Percentiles rank a stretch among this genome's conserved stretches.
These are phyloP conservation scores for Microsporum canis DNA, from an alignment of 2,329 filamentous ascomycete genomes.

Conservation along the genomic window DNA sequence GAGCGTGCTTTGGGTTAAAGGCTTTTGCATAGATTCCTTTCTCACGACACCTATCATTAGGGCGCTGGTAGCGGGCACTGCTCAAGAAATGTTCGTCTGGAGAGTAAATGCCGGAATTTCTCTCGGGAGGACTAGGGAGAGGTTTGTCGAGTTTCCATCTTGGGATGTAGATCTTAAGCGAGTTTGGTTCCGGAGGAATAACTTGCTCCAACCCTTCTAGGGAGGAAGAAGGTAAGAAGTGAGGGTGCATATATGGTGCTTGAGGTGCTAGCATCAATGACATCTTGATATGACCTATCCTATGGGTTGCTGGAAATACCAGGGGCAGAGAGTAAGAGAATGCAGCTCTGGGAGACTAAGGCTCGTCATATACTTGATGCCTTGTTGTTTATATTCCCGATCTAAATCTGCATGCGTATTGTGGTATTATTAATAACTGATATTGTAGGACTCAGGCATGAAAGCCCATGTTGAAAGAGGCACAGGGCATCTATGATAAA, in stretches of 20 bases:
- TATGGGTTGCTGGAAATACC: not conserved
- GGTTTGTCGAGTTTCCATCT: conserved; percentile 6
- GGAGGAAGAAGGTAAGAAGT: not conserved
- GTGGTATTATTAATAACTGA: not conserved
- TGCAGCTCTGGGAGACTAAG: not conserved
- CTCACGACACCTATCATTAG: not conserved
- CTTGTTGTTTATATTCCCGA: not conserved
- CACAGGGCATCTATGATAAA: not conserved
- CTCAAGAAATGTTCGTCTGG: not conserved
- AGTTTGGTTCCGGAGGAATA: not conserved
- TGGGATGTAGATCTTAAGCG: not conserved
- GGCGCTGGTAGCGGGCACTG: not conserved
- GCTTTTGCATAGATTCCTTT: not conserved
- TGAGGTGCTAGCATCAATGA: not conserved
- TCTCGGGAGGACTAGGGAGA: not conserved
- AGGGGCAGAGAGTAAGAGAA: not conserved
- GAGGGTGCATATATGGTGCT: not conserved
- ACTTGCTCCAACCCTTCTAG: conserved; percentile 5
- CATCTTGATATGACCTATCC: not conserved
- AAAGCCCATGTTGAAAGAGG: not conserved
- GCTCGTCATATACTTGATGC: not conserved
- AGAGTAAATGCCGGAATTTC: not conserved
- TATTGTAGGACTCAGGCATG: not conserved
- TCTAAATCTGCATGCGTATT: not conserved
- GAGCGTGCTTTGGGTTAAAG: not conserved